Conservation (phyloP, 441 rosid species). For the Dalechampia spathulata region DNA sequence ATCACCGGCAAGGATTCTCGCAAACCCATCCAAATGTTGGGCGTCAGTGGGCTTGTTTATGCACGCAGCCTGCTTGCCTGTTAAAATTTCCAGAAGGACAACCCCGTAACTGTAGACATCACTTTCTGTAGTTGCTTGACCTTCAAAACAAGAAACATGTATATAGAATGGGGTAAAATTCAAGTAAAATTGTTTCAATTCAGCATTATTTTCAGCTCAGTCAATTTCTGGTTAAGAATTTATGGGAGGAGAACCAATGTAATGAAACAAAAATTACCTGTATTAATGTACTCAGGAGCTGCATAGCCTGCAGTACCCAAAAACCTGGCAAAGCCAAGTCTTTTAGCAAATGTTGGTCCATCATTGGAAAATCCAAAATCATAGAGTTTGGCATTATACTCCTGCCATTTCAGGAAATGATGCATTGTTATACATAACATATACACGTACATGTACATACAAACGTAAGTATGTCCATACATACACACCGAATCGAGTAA, state of each 20-base stretch:
- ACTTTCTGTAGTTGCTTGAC: constrained; percentile 58
- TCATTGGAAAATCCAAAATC: constrained; percentile 90
- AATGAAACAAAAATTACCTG: constrained; percentile 36
- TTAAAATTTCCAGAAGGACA: constrained; percentile 63
- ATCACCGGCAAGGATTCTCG: constrained; percentile 49
- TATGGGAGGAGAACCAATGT: neutral
- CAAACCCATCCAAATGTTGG: constrained; percentile 73
- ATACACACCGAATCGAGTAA: constrained; percentile 68
- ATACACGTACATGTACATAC: too few relatives aligned
- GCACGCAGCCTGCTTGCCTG: constrained; percentile 59
- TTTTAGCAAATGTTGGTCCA: constrained; percentile 54
- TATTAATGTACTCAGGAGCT: constrained; percentile 80
- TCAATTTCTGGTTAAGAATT: neutral
- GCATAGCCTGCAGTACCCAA: constrained; percentile 90
- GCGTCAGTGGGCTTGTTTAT: constrained; percentile 50
- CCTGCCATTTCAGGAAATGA: constrained; percentile 28
- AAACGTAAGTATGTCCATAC: too few relatives aligned
- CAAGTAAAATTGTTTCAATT: too few relatives aligned
- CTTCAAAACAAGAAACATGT: constrained; percentile 22
- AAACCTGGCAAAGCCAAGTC: constrained; percentile 69
- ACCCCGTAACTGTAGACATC: constrained; percentile 80
- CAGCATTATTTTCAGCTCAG: too few relatives aligned
- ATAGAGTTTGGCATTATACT: constrained; percentile 64
- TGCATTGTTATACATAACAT: neutral
- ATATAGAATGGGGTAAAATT: too few relatives aligned